Evolutionary conservation across 306 rosid genomes (phyloP), one percentile per base, ranked within the genome.

Genomic region (Dalbergia cochinchinensis): DNA sequence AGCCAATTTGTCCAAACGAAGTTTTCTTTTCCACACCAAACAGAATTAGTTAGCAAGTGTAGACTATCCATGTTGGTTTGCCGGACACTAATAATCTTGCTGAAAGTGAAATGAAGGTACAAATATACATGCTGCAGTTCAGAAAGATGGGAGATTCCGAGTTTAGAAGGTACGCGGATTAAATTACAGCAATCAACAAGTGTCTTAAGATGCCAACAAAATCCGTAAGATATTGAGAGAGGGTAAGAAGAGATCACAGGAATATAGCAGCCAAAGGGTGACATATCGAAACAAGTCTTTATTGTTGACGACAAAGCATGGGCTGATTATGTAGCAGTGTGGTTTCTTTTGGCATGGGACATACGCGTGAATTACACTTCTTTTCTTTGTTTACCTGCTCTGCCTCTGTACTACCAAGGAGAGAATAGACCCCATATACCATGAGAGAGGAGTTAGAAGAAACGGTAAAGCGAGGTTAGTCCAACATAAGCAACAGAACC

Each of bases 231-330:
- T 67, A 76, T 35, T 65, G 62, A 76, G 85, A 84, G 80, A 83
- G 87, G 78, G 70, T 55, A 20, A 78, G 84, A 74, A 78, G 84
- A 77, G 68, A 82, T 78, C 79, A 74, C 50, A 39, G 69, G 63
- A 68, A 77, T 66, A 70, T 77, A 61, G 78, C 44, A 65, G 62
- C 88, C 85, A 73, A 63, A 74, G 85, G 77, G 58, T 81, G 86
- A 54, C 62, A 69, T 71, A 60, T 75, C 84, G 73, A 53, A 74
- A 64, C 80, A 34, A 61, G 81, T 68, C 78, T 74, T 66, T 71
- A 86, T 78, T 83, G 89, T 63, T 82, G 85, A 90, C 70, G 92
- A 93, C 97, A 90, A 88, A 84, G 81, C 86, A 91, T 67, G 82
- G 73, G 74, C 65, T 67, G 87, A 83, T 83, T 82, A 84, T 87